phyloP scores from a whole-genome alignment of 169 alveolate genomes.

The Cryptosporidium baileyi region DNA sequence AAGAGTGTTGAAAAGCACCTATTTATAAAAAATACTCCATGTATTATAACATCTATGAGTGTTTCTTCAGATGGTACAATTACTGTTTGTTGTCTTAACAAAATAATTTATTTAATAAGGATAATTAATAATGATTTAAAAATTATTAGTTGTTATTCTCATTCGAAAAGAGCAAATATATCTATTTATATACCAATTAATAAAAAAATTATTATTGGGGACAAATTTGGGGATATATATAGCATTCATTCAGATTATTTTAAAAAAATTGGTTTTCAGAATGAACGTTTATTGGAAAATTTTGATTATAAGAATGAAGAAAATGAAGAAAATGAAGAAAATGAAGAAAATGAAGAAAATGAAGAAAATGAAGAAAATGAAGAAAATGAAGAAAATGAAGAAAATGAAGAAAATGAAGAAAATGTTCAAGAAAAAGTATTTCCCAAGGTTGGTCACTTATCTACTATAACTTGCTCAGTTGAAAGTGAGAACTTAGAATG shows the following conservation, averaged over 20 bases:
- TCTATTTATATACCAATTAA: not conserved
- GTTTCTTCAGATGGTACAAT: not conserved
- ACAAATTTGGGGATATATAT: conserved; percentile 65
- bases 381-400: not conserved
- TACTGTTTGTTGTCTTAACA: not conserved
- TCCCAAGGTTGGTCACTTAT: conserved; percentile 51
- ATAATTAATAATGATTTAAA: not conserved
- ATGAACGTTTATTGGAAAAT: too few relatives aligned
- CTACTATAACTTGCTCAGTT: conserved; percentile 37
- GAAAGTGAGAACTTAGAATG: not conserved
- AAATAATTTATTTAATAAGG: not conserved
- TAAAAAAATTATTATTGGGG: conserved; percentile 5
- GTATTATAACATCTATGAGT: not conserved
- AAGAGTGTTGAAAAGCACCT: not conserved
- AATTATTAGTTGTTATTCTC: not conserved
- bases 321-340: too few relatives aligned
- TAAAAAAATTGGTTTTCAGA: not conserved
- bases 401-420: not conserved
- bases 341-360: too few relatives aligned
- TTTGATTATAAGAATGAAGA: too few relatives aligned
- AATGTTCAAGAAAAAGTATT: not conserved
- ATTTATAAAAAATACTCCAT: not conserved
- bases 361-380: not conserved
- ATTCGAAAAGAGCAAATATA: conserved; percentile 17
- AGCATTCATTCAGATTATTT: not conserved